Percentiles rank a stretch among this genome's conserved stretches.
These are phyloP conservation scores for Aspergillus conjunctus DNA, from an alignment of 495 filamentous ascomycete genomes.

Conservation along the genomic window DNA sequence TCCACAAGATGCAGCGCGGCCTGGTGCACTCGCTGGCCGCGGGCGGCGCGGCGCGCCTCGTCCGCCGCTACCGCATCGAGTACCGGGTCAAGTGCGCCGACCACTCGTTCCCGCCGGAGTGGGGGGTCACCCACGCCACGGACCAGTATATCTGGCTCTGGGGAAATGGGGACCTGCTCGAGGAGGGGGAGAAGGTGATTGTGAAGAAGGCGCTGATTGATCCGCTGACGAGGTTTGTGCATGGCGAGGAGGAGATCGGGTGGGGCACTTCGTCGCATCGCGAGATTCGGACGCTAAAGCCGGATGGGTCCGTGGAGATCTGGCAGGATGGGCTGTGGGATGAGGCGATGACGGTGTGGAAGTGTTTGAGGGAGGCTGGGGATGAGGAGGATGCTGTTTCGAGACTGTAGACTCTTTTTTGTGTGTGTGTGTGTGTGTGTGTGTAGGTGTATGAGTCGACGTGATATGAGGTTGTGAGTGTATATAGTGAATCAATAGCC, in stretches of 20 bases:
- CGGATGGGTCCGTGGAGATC: conserved; percentile 49
- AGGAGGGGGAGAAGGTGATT: conserved; percentile 44
- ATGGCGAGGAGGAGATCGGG: conserved; percentile 35
- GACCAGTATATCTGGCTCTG: conserved; percentile 61
- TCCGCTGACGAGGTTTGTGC: conserved; percentile 48
- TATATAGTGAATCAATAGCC: no score
- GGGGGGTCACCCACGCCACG: conserved; percentile 60
- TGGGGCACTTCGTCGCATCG: conserved; percentile 35
- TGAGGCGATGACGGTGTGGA: conserved; percentile 52
- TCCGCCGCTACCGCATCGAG: conserved; percentile 54
- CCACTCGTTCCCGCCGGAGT: conserved; percentile 42
- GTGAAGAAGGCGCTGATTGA: conserved; percentile 42
- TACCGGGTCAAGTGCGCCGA: conserved; percentile 50
- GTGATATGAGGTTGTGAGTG: not conserved
- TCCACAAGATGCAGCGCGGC: conserved; percentile 50
- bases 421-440: not conserved
- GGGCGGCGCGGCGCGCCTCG: conserved; percentile 28
- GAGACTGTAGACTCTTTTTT: conserved; percentile 10
- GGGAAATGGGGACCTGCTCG: conserved; percentile 50
- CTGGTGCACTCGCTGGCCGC: conserved; percentile 37
- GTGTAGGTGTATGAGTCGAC: not conserved
- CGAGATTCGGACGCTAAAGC: conserved; percentile 44
- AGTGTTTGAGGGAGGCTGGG: conserved; percentile 29
- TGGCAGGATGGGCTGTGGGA: conserved; percentile 49
- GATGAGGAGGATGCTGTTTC: conserved; percentile 11